Percentiles rank a stretch among this genome's conserved stretches.
Conservation (phyloP, 352 stramenopile genomes). For the Thalassiosira livingstoniorum region DNA sequence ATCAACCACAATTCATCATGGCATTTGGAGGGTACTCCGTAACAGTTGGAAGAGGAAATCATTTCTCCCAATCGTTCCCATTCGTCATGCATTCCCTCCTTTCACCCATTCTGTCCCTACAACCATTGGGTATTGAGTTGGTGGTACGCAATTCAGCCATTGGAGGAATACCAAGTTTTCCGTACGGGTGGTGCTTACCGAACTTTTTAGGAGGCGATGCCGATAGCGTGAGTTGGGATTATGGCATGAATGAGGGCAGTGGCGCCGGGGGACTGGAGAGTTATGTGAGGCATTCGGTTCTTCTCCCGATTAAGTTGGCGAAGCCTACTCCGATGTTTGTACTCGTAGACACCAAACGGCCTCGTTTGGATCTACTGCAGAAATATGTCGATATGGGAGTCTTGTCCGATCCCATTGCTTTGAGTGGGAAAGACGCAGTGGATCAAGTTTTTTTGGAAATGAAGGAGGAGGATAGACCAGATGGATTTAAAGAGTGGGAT, state of each 20-base stretch:
- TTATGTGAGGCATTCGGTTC: conserved; percentile 60
- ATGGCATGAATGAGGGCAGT: conserved; percentile 70
- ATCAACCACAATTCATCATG: conserved; percentile 66
- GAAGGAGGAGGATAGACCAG: conserved; percentile 56
- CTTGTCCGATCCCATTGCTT: conserved; percentile 48
- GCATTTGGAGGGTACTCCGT: conserved; percentile 85
- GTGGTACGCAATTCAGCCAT: conserved; percentile 58
- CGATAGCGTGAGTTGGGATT: conserved; percentile 61
- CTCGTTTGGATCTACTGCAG: conserved; percentile 48
- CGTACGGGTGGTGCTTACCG: conserved; percentile 65
- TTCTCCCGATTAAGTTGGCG: conserved; percentile 18
- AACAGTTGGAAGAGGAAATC: conserved; percentile 79
- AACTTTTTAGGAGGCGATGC: conserved; percentile 65
- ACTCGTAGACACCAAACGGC: conserved; percentile 48
- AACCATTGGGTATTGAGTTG: conserved; percentile 49
- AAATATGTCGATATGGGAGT: conserved; percentile 53
- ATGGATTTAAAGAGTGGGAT: conserved; percentile 75
- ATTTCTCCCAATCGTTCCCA: conserved; percentile 77
- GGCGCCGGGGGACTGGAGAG: conserved; percentile 55
- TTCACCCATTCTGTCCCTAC: conserved; percentile 51
- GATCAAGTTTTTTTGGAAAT: conserved; percentile 60
- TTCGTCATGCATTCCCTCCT: conserved; percentile 74
- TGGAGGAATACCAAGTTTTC: conserved; percentile 67
- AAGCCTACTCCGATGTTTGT: conserved; percentile 52
- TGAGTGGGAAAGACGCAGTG: conserved; percentile 58